Conservation (phyloP, 441 rosid genomes). For the Mallotus repandus region DNA sequence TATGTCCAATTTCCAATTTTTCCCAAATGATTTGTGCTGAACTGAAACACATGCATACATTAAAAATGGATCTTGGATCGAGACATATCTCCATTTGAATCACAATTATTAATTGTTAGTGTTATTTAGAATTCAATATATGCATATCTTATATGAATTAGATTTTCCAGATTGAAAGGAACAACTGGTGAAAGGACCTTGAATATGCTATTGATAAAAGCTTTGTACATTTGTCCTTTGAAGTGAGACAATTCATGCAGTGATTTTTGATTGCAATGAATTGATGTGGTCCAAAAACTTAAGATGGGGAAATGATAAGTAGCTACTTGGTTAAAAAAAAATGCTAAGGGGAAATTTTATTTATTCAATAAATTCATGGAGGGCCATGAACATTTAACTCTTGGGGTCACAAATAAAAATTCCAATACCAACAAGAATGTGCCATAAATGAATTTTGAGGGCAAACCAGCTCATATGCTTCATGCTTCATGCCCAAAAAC, state of each 20-base stretch:
- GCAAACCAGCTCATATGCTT: conserved; percentile 15
- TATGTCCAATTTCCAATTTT: neutral
- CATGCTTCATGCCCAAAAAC: neutral
- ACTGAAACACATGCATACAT: neutral
- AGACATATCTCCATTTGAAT: no score
- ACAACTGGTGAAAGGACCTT: neutral
- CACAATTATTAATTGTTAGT: no score
- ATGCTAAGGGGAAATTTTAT: neutral
- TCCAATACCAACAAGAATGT: conserved; percentile 24
- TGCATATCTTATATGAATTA: neutral
- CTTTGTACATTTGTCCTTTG: neutral
- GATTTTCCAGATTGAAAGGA: neutral
- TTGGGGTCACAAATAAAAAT: neutral
- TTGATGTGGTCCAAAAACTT: neutral
- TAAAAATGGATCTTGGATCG: no score
- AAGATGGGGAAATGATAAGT: no score
- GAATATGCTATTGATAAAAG: neutral
- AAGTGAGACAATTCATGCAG: conserved; percentile 8
- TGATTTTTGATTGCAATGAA: neutral
- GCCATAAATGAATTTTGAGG: conserved; percentile 13
- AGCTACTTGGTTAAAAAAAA: no score
- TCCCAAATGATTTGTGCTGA: neutral
- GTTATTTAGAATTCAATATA: no score
- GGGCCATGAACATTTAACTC: neutral
- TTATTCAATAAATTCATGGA: no score